Base-by-base conservation (phyloP, 495 filamentous ascomycete genomes). In the Niebla homalea region DNA sequence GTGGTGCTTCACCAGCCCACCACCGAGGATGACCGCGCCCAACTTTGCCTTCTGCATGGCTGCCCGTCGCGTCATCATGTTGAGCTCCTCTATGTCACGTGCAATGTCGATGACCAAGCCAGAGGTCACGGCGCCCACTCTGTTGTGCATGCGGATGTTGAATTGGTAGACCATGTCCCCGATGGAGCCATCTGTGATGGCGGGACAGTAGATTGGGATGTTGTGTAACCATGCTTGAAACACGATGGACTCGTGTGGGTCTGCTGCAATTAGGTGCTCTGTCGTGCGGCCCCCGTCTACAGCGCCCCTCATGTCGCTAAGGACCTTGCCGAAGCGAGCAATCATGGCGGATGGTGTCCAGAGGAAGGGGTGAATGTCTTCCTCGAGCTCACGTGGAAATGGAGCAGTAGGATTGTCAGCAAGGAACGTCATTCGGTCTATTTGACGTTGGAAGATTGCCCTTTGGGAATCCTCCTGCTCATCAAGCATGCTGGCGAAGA, bases 171-270 rank as follows among this genome's bases (percentile, higher is more conserved):
- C 66, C 93, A 98, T 98, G 61, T 98, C 92, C 0, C 92, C 93
- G 16, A 97, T 67, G 44, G 84, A 89, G 5, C 92, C 93, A 57
- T 98, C 92, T 2, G 93, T 98, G 53, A 97, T 68, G 8, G 92
- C 92, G 0, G 92, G 93, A 60, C 89, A 95, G 74, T 97, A 98
- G 10, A 98, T 81, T 0, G 92, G 93, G 47, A 97, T 97, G 64
- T 86, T 67, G 68, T 98, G 95, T 62, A 83, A 84, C 60, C 80
- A 87, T 0, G 89, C 89, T 92, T 92, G 97, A 69, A 95, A 95
- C 58, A 84, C 84, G 4, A 98, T 87, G 2, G 83, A 88, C 37
- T 77, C 70, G n/a, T 36, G 5, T 7, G 29, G 29, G 14, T 32
- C 29, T 8, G 29, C 29, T 32, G 29, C 7, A 12, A 32, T 12